phyloP scores from a whole-genome alignment of 768 basidiomycete genomes.

The Lentinula detonsa region DNA sequence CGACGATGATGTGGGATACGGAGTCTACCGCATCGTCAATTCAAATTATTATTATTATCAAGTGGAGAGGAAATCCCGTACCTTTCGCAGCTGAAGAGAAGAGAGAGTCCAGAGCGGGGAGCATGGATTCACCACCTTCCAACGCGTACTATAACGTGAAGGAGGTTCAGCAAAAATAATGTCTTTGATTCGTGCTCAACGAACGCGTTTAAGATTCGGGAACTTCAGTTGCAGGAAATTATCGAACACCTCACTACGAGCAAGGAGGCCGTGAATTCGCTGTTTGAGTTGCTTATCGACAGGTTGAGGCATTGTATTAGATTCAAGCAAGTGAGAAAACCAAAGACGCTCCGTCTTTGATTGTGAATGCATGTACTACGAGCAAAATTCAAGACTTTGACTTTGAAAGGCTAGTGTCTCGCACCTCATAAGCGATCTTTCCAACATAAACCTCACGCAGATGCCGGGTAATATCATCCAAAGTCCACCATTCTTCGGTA shows the following conservation, averaged over 20 bases:
- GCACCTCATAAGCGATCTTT: slow-evolving; percentile 79
- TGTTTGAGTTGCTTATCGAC: slow-evolving; percentile 34
- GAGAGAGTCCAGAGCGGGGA: slow-evolving; percentile 77
- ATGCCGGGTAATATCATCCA: slow-evolving; percentile 65
- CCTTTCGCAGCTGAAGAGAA: slow-evolving; percentile 27
- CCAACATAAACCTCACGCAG: slow-evolving; percentile 75
- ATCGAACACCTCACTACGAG: slow-evolving; percentile 76
- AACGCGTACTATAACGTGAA: slow-evolving; percentile 50
- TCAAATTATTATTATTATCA: too few relatives aligned
- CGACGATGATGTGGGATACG: slow-evolving; percentile 66
- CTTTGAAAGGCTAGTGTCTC: slow-evolving; percentile 4
- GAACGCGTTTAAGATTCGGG: slow-evolving; percentile 75
- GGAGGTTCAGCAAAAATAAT: neutral
- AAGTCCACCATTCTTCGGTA: slow-evolving; percentile 50
- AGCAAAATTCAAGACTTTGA: neutral
- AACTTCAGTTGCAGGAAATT: slow-evolving; percentile 84
- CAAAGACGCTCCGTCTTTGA: slow-evolving; percentile 82
- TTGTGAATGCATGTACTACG: slow-evolving; percentile 77
- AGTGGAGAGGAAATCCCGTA: too few relatives aligned
- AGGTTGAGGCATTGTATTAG: slow-evolving; percentile 33
- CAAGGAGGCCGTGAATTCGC: slow-evolving; percentile 64
- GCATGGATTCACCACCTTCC: slow-evolving; percentile 92
- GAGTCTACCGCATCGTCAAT: slow-evolving; percentile 34
- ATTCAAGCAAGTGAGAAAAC: slow-evolving; percentile 86
- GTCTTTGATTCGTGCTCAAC: slow-evolving; percentile 8